These are phyloP conservation scores for Priceomyces medius DNA, from an alignment of 805 yeast species.

Conservation along the genomic window DNA sequence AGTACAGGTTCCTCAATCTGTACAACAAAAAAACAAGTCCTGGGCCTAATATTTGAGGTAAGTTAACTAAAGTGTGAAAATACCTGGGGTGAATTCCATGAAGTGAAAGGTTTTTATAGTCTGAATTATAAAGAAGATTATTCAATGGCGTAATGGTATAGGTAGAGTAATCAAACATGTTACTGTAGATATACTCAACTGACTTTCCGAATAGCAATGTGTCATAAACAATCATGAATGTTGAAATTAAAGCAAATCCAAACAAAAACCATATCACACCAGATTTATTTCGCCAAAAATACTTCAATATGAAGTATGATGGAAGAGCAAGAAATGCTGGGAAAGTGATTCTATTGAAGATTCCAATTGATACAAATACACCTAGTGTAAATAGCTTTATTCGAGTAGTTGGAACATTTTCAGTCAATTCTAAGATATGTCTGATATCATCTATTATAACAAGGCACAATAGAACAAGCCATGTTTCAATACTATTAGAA, in stretches of 20 bases:
- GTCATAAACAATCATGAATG: constrained; percentile 50
- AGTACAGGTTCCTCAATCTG: constrained; percentile 32
- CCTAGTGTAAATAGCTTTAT: constrained; percentile 41
- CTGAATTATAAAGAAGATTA: constrained; percentile 69
- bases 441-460: constrained; percentile 48
- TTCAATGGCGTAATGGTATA: constrained; percentile 72
- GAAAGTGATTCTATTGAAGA: constrained; percentile 85
- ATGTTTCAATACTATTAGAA: constrained; percentile 82
- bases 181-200: constrained; percentile 5
- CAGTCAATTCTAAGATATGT: constrained; percentile 14
- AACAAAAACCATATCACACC: constrained; percentile 28
- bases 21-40: constrained; percentile 46
- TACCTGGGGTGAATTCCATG: constrained; percentile 86
- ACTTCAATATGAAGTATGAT: constrained; percentile 42
- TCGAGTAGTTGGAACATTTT: constrained; percentile 3
- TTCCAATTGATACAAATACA: constrained; percentile 57
- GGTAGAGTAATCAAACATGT: constrained; percentile 17
- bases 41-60: constrained; percentile 86
- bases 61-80: constrained; percentile 70
- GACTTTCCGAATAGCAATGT: constrained; percentile 40
- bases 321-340: constrained; percentile 74
- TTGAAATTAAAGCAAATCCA: constrained; percentile 36
- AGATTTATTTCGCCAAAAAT: constrained; percentile 35
- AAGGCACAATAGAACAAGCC: constrained; percentile 49
- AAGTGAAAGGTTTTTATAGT: constrained; percentile 53